Base-by-base conservation (phyloP, 176 grass and related monocot species). In the Sorghum bicolor region DNA sequence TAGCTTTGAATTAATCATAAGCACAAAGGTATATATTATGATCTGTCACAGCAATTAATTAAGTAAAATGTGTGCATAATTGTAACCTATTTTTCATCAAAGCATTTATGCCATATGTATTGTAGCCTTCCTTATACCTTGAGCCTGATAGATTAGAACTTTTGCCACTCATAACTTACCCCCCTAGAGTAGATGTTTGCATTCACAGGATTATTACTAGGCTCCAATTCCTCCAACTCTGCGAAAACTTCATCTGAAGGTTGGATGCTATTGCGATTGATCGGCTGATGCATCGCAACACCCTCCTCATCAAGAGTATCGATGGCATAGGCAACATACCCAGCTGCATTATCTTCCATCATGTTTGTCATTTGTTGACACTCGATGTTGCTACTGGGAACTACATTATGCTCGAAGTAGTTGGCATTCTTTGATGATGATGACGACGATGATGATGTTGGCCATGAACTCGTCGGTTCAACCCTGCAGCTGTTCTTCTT, bases 211-310 rank as follows among this genome's bases (percentile, higher is more conserved):
- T 74, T 78, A 50, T 74, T 78, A 50, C 65, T 77, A 61, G 80
- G 69, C 80, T 90, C 88, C 78, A 86, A 63, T 43, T 83, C 84
- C 60, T 83, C 88, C 19, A 90, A 48, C 75, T 90, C 84, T 22
- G 88, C 84, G 6, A 90, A 90, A 47, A 90, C 88, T 24, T 87
- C 88, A 15, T 90, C 84, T 76, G 73, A 33, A 69, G 80, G 38
- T 44, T 90, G 88, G 73, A 82, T 36, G 66, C 43, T 15, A 31
- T 38, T 62, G 79, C 48, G 62, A 75, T 25, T 72, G 33, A 24
- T 41, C 2, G 74, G 24, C 52, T 67, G 76, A 60, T 60, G 53
- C 61, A 67, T 47, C 30, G 44, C 29, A 24, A 20, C 82, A 65
- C 55, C 66, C n/a, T 38, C 8, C 1, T 26, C 33, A 37, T 24